Evolutionary conservation across 2,329 filamentous ascomycete genomes (phyloP).

Genomic region (Pestalotiopsis sp.): DNA sequence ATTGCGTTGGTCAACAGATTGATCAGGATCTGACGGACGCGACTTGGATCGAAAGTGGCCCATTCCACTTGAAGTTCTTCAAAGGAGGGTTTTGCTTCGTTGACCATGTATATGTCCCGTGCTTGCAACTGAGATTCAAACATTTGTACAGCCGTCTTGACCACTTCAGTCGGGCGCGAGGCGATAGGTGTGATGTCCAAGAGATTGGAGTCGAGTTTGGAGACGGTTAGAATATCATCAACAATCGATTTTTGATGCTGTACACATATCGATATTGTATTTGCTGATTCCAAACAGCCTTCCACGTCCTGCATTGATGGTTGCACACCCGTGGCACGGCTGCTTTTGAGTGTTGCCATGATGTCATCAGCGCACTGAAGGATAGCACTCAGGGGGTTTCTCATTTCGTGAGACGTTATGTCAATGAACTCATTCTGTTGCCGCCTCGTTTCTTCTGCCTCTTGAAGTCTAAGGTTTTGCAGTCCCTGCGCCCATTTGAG

Average conservation of each 20-base stretch:
- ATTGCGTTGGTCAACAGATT: conserved; percentile 65
- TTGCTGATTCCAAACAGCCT: conserved; percentile 56
- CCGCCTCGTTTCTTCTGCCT: conserved; percentile 40
- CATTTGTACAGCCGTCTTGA: conserved; percentile 59
- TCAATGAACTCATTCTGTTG: conserved; percentile 61
- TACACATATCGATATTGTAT: conserved; percentile 59
- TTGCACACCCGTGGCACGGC: conserved; percentile 24
- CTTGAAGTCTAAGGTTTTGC: conserved; percentile 37
- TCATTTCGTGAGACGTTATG: conserved; percentile 54
- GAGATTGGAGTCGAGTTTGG: conserved; percentile 58
- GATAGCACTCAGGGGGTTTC: conserved; percentile 58
- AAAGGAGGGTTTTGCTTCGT: conserved; percentile 51
- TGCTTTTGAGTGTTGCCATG: conserved; percentile 23
- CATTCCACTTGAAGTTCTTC: conserved; percentile 53
- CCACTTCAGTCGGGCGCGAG: conserved; percentile 53
- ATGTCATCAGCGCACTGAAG: conserved; percentile 62
- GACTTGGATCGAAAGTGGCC: conserved; percentile 59
- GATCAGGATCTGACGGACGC: conserved; percentile 62
- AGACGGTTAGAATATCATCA: conserved; percentile 50
- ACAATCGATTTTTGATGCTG: conserved; percentile 60
- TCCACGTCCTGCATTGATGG: conserved; percentile 39
- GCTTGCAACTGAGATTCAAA: conserved; percentile 59
- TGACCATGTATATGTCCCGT: conserved; percentile 56
- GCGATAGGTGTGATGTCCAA: conserved; percentile 58
- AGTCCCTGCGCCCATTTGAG: conserved; percentile 45